A percentile compares a stretch with the other conserved stretches of the same genome.
Evolutionary conservation across 2,329 filamentous ascomycete species (phyloP).

Genomic region (Colletotrichum costaricense): DNA sequence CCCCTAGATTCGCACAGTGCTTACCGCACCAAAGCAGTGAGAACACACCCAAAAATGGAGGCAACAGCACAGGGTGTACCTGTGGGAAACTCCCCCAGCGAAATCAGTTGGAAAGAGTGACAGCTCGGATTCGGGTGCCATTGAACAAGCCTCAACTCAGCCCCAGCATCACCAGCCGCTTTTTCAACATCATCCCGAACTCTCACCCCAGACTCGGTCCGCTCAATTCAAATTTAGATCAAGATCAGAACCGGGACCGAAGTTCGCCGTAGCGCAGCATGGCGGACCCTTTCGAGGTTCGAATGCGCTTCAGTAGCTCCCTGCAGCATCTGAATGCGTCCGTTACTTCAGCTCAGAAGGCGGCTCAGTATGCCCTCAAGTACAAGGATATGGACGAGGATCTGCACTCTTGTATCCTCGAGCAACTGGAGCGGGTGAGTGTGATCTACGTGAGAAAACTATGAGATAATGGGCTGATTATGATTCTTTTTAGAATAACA

Average conservation of each 20-base stretch:
- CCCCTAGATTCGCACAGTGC: constrained; percentile 8
- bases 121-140: not conserved
- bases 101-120: not conserved
- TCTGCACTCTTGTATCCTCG: constrained; percentile 94
- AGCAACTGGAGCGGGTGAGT: constrained; percentile 87
- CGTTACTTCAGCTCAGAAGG: constrained; percentile 88
- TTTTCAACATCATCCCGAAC: not conserved
- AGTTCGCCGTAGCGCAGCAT: constrained; percentile 46
- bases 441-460: not conserved
- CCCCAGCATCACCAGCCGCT: not conserved
- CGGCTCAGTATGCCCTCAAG: constrained; percentile 93
- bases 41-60: not conserved
- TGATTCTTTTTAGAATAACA: constrained; percentile 73
- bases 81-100: constrained; percentile 19
- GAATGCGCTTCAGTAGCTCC: constrained; percentile 93
- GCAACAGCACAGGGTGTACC: constrained; percentile 1
- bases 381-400: constrained; percentile 97
- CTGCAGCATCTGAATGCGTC: constrained; percentile 93
- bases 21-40: not conserved
- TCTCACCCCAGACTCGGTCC: too few relatives aligned
- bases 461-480: constrained; percentile 21
- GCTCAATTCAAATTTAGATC: not conserved
- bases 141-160: not conserved
- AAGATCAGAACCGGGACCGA: not conserved
- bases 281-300: constrained; percentile 95